Percentiles rank a stretch among this genome's conserved stretches.
These are phyloP conservation scores for Zygoascus hellenicus DNA, from an alignment of 1,139 yeast species.

Conservation along the genomic window DNA sequence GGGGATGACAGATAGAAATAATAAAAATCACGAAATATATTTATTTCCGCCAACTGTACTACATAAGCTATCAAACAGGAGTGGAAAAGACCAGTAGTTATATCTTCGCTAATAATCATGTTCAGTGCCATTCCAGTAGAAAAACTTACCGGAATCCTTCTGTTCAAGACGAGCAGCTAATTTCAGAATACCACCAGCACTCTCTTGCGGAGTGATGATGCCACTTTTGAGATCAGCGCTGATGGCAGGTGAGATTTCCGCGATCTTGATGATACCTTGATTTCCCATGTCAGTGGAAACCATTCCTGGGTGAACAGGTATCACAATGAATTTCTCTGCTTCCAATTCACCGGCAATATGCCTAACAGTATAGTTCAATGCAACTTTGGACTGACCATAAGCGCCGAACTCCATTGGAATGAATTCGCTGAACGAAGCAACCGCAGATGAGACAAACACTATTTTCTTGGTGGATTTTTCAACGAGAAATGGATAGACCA, in stretches of 20 bases:
- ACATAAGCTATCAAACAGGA: too few species aligned
- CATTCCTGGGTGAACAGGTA: slow-evolving; percentile 34
- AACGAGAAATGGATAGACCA: slow-evolving; percentile 13
- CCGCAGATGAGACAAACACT: slow-evolving; percentile 25
- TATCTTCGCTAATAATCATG: slow-evolving; percentile 7
- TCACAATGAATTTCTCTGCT: slow-evolving; percentile 25
- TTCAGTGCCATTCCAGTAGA: slow-evolving; percentile 14
- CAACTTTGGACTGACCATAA: slow-evolving; percentile 38
- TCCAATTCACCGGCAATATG: slow-evolving; percentile 26
- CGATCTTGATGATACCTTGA: background rate
- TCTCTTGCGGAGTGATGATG: slow-evolving; percentile 7
- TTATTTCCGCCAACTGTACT: too few species aligned
- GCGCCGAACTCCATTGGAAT: slow-evolving; percentile 22
- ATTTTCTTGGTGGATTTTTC: slow-evolving; percentile 21
- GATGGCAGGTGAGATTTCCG: background rate
- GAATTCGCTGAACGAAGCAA: slow-evolving; percentile 26
- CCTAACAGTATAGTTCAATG: slow-evolving; percentile 29
- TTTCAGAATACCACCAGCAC: slow-evolving; percentile 14
- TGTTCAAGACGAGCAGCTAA: slow-evolving; percentile 11
- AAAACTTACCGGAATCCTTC: slow-evolving; percentile 14
- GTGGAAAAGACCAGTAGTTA: too few species aligned
- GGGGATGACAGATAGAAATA: too few species aligned
- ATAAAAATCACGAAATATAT: too few species aligned
- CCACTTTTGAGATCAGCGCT: background rate
- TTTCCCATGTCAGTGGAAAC: slow-evolving; percentile 32